phyloP scores from a whole-genome alignment of 805 yeast genomes.

The Lipomyces sp. region DNA sequence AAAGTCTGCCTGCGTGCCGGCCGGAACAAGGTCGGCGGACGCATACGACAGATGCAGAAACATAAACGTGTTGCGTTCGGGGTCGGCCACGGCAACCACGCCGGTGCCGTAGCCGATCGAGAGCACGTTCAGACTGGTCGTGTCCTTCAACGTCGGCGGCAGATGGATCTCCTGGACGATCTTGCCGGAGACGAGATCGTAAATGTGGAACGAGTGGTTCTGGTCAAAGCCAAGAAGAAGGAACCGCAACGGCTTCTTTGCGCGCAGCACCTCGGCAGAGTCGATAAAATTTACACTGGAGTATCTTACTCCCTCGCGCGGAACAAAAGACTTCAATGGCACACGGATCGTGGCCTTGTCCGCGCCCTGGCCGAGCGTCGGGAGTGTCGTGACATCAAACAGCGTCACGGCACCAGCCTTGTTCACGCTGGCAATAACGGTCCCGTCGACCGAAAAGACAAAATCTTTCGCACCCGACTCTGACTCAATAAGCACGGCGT shows the following conservation, averaged over 20 bases:
- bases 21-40: background rate
- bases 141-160: constrained; percentile 7
- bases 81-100: constrained; percentile 18
- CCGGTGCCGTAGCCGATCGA: constrained; percentile 15
- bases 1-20: constrained; percentile 15
- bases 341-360: constrained; percentile 16
- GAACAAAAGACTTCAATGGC: constrained; percentile 11
- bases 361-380: constrained; percentile 16
- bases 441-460: constrained; percentile 22
- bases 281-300: constrained; percentile 18
- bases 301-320: constrained; percentile 19
- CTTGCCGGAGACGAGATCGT: constrained; percentile 11
- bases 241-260: constrained; percentile 22
- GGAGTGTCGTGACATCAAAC: constrained; percentile 16
- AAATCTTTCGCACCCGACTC: constrained; percentile 17
- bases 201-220: constrained; percentile 26
- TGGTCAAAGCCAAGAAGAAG: constrained; percentile 25
- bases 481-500: constrained; percentile 16
- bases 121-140: constrained; percentile 2
- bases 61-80: constrained; percentile 16
- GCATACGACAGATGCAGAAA: constrained; percentile 17
- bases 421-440: constrained; percentile 12
- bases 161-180: constrained; percentile 22
- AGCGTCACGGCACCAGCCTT: constrained; percentile 13
- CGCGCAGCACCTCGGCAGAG: constrained; percentile 10